Conservation (phyloP, 2,329 filamentous ascomycete species). For the Fusarium ambrosium region DNA sequence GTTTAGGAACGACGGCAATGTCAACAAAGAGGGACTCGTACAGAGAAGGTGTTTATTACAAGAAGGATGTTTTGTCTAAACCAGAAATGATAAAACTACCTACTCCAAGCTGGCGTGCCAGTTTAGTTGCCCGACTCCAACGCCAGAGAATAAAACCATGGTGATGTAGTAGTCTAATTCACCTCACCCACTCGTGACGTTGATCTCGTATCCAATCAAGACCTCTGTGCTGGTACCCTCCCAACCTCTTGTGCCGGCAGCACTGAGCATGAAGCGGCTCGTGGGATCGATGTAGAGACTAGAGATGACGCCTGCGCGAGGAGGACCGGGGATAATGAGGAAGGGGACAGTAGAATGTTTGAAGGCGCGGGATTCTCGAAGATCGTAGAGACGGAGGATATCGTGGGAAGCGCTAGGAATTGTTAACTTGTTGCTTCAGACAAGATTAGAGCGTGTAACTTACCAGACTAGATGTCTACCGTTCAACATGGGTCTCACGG, state of each 20-base stretch:
- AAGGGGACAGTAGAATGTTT: conserved; percentile 90
- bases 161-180: neutral
- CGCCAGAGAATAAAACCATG: neutral
- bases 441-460: conserved; percentile 25
- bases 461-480: conserved; percentile 88
- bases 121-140: conserved; percentile 2
- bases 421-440: neutral
- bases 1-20: neutral
- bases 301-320: conserved; percentile 86
- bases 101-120: neutral
- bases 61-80: conserved; percentile 13
- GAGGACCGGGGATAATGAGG: conserved; percentile 92
- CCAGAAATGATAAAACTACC: neutral
- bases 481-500: conserved; percentile 91
- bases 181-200: conserved; percentile 44
- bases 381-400: conserved; percentile 92
- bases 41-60: neutral
- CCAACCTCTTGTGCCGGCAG: conserved; percentile 94
- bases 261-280: conserved; percentile 90
- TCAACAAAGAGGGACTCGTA: neutral
- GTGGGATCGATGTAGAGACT: conserved; percentile 89
- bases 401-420: conserved; percentile 85
- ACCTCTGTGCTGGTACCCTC: conserved; percentile 92
- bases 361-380: conserved; percentile 73
- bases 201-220: conserved; percentile 93